A percentile compares a stretch with the other conserved stretches of the same genome.
Evolutionary conservation across 371 early-diverging fungal species (phyloP).

Genomic region (Saksenaea oblongispora): DNA sequence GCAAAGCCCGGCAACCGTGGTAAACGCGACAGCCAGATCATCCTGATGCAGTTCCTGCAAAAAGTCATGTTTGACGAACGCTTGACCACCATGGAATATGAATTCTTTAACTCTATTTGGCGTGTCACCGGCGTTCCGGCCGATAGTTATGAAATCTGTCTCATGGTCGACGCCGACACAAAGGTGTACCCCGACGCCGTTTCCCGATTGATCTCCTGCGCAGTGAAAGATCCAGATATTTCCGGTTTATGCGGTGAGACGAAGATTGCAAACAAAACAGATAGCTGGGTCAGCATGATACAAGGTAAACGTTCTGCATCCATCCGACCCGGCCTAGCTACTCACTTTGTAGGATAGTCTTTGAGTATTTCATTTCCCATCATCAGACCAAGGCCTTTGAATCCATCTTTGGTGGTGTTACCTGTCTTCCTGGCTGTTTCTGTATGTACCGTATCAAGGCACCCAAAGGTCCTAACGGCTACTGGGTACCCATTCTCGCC

Average conservation of each 20-base stretch:
- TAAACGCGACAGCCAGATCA: constrained; percentile 98
- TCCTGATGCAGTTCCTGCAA: constrained; percentile 96
- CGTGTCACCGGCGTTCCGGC: constrained; percentile 80
- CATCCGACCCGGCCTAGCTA: no score
- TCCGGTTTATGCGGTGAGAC: constrained; percentile 89
- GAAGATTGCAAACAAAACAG: constrained; percentile 83
- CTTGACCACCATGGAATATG: constrained; percentile 94
- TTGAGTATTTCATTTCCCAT: constrained; percentile 96
- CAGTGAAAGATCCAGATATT: constrained; percentile 74
- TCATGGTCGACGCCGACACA: constrained; percentile 99
- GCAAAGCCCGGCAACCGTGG: constrained; percentile 93
- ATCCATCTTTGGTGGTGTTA: constrained; percentile 94
- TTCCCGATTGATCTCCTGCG: constrained; percentile 68
- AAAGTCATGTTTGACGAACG: constrained; percentile 94
- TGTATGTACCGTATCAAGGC: constrained; percentile 94
- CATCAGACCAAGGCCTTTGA: constrained; percentile 94
- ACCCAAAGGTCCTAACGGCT: constrained; percentile 73
- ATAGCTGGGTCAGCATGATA: constrained; percentile 89
- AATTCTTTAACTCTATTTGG: constrained; percentile 91
- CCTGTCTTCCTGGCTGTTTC: constrained; percentile 97
- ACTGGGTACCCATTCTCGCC: constrained; percentile 88
- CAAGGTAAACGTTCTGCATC: no score
- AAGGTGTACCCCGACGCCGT: constrained; percentile 80
- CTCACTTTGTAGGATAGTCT: constrained; percentile 58
- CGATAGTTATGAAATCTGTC: constrained; percentile 82